Evolutionary conservation across 352 stramenopile genomes (phyloP).

Genomic region (Aphanomyces euteiches): DNA sequence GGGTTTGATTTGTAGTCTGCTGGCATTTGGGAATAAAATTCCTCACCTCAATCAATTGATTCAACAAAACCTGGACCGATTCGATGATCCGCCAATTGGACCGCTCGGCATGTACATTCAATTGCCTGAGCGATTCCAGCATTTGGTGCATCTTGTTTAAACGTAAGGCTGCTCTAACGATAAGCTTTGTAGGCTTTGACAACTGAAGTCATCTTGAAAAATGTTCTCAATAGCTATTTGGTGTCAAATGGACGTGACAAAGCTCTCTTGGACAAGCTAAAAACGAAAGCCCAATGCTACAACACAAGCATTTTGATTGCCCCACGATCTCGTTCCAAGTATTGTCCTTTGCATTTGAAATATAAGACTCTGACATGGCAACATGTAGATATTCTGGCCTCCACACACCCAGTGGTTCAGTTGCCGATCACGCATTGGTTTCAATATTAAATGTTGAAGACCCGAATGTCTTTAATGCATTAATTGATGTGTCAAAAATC

Average conservation of each 20-base stretch:
- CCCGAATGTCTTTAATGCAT: conserved; percentile 76
- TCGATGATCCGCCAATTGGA: conserved; percentile 62
- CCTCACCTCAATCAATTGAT: conserved; percentile 73
- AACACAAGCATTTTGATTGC: conserved; percentile 80
- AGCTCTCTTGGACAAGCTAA: conserved; percentile 66
- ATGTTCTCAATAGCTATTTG: conserved; percentile 69
- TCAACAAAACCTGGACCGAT: conserved; percentile 59
- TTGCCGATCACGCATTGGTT: conserved; percentile 62
- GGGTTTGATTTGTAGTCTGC: conserved; percentile 34
- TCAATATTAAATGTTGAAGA: conserved; percentile 71
- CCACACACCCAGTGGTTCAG: conserved; percentile 47
- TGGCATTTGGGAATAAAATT: conserved; percentile 64
- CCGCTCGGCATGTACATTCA: conserved; percentile 70
- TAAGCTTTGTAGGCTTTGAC: conserved; percentile 39
- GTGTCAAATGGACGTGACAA: conserved; percentile 76
- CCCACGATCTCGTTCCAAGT: conserved; percentile 48
- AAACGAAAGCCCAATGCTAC: conserved; percentile 56
- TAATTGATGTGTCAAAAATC: conserved; percentile 72
- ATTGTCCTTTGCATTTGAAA: conserved; percentile 27
- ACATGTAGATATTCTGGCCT: conserved; percentile 37
- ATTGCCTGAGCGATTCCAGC: conserved; percentile 59
- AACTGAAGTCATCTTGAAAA: conserved; percentile 71
- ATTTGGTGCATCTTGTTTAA: conserved; percentile 35
- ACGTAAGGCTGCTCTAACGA: neutral
- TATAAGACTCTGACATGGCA: neutral